A percentile compares a stretch with the other conserved stretches of the same genome.
These are phyloP conservation scores for Mycocentrospora acerina DNA, from an alignment of 2,329 filamentous ascomycete genomes.

Conservation along the genomic window DNA sequence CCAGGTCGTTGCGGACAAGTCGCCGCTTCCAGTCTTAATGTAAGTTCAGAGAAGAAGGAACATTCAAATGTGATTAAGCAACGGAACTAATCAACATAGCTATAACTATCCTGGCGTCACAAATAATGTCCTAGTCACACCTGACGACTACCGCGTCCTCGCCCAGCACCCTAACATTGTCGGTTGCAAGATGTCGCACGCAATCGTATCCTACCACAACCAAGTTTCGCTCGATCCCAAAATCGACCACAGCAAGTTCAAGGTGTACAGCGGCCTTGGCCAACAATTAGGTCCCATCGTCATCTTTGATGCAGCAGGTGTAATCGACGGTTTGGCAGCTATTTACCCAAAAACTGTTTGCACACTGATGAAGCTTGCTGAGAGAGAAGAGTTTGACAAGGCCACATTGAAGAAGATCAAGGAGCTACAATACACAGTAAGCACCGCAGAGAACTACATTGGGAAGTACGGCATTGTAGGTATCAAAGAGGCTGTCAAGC, in stretches of 20 bases:
- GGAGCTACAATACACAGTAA: slow-evolving; percentile 62
- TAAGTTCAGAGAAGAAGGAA: slow-evolving; percentile 34
- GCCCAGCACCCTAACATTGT: slow-evolving; percentile 67
- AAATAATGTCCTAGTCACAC: slow-evolving; percentile 62
- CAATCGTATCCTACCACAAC: slow-evolving; percentile 64
- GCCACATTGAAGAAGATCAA: slow-evolving; percentile 52
- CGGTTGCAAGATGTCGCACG: slow-evolving; percentile 69
- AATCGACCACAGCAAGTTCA: slow-evolving; percentile 62
- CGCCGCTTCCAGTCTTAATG: slow-evolving; percentile 62
- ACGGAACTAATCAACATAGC: slow-evolving; percentile 36
- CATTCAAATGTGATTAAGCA: background rate
- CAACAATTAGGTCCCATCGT: slow-evolving; percentile 66
- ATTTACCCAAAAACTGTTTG: slow-evolving; percentile 66
- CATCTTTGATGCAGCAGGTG: slow-evolving; percentile 63
- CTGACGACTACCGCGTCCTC: slow-evolving; percentile 60
- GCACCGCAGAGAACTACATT: slow-evolving; percentile 62
- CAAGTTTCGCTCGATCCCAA: slow-evolving; percentile 61
- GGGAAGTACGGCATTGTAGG: slow-evolving; percentile 63
- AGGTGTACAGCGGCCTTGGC: slow-evolving; percentile 64
- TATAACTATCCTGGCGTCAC: slow-evolving; percentile 69
- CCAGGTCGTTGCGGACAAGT: slow-evolving; percentile 60
- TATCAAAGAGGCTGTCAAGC: slow-evolving; percentile 64
- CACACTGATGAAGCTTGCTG: slow-evolving; percentile 55
- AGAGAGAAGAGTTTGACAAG: slow-evolving; percentile 38
- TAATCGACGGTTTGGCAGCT: slow-evolving; percentile 66